Conservation (phyloP, 345 rosid genomes). For the Moringa oleifera region DNA sequence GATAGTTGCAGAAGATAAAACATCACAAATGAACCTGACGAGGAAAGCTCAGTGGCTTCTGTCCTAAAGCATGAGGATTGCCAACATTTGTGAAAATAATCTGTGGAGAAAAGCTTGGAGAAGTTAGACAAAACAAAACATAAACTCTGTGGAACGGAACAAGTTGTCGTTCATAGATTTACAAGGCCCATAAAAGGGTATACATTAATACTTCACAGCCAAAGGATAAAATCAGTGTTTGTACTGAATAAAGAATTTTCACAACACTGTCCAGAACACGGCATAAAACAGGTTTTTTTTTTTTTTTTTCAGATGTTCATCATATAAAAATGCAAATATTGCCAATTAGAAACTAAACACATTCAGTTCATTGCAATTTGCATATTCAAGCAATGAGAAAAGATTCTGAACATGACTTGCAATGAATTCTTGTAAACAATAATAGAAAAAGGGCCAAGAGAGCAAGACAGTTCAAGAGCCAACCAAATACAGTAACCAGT, state of each 20-base stretch:
- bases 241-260: background rate
- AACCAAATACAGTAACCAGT: background rate
- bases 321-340: background rate
- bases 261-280: background rate
- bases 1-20: conserved; percentile 2
- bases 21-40: conserved; percentile 57
- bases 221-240: background rate
- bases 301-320: background rate
- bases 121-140: conserved; percentile 8
- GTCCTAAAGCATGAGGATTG: conserved; percentile 98
- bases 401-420: background rate
- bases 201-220: background rate
- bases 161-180: background rate
- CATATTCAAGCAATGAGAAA: no score
- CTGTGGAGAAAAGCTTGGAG: conserved; percentile 33
- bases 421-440: no score
- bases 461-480: background rate
- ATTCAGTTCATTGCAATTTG: background rate
- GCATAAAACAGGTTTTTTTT: background rate
- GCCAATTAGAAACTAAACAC: background rate
- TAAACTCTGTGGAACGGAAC: background rate
- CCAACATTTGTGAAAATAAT: conserved; percentile 98
- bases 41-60: conserved; percentile 91
- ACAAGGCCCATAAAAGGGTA: background rate
- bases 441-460: background rate